Base-by-base conservation (phyloP, 108 stramenopile genomes). In the Discostella stelligeroides region DNA sequence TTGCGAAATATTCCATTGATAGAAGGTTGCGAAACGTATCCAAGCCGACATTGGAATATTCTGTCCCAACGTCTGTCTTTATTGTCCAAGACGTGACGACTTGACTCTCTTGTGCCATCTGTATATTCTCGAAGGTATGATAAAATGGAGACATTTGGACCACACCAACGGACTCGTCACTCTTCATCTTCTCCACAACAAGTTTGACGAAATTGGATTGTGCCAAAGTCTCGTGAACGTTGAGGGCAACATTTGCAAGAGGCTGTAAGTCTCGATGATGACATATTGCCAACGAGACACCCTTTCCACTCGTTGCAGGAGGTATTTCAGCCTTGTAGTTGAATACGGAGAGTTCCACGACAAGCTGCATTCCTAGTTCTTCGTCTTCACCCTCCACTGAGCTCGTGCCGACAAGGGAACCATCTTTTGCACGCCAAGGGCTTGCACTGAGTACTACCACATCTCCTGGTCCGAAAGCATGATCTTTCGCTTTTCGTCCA, bases 61-160 rank as follows among this genome's bases (percentile, higher is more conserved):
- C 72, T 37, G 56, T n/a, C 13, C 56, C 72, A 57, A 79, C 61
- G 54, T 75, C 73, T 17, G 78, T 79, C 40, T 79, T 79, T 29
- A 79, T 79, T 37, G 78, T 79, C 78, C 78, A 79, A 13, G 68
- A 70, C 23, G 78, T 79, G 40, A 79, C 73, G 30, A 79, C 78
- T 40, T 45, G 54, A 60, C 78, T 79, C 25, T 56, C 27, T 28
- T 70, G 15, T 37, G 57, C 67, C 12, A 76, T 25, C 12, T 39
- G 47, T 18, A 10, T 46, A 51, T 73, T 59, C 49, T 69, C 58
- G 40, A 69, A 60, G 30, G 68, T 64, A 17, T 48, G 41, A 56
- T 45, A 57, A 70, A 79, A 79, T 41, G 77, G 72, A 0, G 73
- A 74, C 28, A 50, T 45, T 23, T 68, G 72, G 13, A 38, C 63